Conservation (phyloP, 2,329 filamentous ascomycete species). For the Aspergillus calidoustus region DNA sequence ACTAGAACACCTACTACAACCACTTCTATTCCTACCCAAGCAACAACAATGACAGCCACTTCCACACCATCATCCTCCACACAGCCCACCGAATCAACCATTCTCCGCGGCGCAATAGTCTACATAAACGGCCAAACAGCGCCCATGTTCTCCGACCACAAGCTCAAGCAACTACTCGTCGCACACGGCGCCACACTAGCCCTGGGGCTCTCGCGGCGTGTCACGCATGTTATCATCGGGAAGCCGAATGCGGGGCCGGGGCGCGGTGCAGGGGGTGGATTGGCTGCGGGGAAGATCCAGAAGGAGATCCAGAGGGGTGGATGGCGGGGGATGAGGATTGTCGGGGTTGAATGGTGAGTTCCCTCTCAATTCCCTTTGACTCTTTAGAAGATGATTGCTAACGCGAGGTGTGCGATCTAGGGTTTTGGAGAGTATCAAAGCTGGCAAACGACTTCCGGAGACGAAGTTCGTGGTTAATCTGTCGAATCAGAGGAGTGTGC, state of each 20-base stretch:
- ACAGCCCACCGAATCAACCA: conserved; percentile 31
- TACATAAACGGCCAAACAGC: conserved; percentile 89
- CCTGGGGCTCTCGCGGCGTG: conserved; percentile 71
- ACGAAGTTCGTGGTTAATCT: conserved; percentile 70
- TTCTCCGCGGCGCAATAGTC: conserved; percentile 74
- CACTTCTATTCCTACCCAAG: neutral
- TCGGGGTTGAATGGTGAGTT: conserved; percentile 77
- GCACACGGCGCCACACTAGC: conserved; percentile 75
- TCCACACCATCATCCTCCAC: neutral
- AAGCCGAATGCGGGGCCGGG: conserved; percentile 53
- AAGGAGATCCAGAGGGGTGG: conserved; percentile 72
- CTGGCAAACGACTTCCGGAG: conserved; percentile 75
- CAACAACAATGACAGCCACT: neutral
- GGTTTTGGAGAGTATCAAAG: conserved; percentile 82
- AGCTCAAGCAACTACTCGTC: conserved; percentile 76
- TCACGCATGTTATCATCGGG: conserved; percentile 86
- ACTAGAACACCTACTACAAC: neutral
- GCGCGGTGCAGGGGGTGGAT: conserved; percentile 71
- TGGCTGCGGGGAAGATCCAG: conserved; percentile 78
- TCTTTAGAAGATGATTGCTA: conserved; percentile 1
- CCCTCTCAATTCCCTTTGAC: conserved; percentile 10
- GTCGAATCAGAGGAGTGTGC: conserved; percentile 67
- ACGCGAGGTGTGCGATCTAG: conserved; percentile 45
- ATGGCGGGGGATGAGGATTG: conserved; percentile 75
- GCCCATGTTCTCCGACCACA: conserved; percentile 82